Evolutionary conservation across 495 filamentous ascomycete species (phyloP), one percentile per base, ranked within the genome.

Genomic region (Bathelium albidoporum): DNA sequence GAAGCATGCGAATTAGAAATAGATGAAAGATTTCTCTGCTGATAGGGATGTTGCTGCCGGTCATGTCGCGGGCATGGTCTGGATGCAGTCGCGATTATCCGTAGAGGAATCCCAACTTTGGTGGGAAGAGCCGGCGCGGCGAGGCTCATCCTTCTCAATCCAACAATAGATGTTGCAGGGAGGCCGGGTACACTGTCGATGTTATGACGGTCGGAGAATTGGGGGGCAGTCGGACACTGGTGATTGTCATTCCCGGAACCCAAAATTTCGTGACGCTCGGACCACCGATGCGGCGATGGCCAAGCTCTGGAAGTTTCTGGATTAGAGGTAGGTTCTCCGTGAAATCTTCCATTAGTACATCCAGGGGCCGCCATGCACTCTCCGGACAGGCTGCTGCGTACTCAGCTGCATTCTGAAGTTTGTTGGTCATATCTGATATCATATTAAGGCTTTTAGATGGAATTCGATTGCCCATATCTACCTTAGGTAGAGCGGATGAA

Each of bases 61-160:
- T 74, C 78, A 70, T 67, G 78, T 76, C 64, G 75, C 68, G 52
- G n/a, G 41, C 52, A 31, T 24, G 32, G 61, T 22, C 66, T 63
- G 39, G 66, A 62, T 26, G 68, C 28, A 34, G 79, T 76, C 16
- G 80, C 80, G 62, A 81, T 66, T 43, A 80, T 73, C 69, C 81
- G 79, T 49, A 73, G 70, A 29, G 81, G 77, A 59, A 79, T 71
- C 60, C 75, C 78, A 58, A 80, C 78, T 73, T 81, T 84, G 52
- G 75, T 74, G 32, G 82, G 70, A 63, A 83, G 71, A 63, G 69
- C 77, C 34, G 81, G 75, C 66, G 68, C 65, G 49, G 66, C 64
- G 7, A 68, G 32, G 41, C 68, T 68, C 68, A 70, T 70, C 9
- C 32, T 49, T 49, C 43, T 18, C 11, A 49, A 20, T 49, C 3